Conservation (phyloP, 192 early-diverging fungal species). For the Dispira parvispora region DNA sequence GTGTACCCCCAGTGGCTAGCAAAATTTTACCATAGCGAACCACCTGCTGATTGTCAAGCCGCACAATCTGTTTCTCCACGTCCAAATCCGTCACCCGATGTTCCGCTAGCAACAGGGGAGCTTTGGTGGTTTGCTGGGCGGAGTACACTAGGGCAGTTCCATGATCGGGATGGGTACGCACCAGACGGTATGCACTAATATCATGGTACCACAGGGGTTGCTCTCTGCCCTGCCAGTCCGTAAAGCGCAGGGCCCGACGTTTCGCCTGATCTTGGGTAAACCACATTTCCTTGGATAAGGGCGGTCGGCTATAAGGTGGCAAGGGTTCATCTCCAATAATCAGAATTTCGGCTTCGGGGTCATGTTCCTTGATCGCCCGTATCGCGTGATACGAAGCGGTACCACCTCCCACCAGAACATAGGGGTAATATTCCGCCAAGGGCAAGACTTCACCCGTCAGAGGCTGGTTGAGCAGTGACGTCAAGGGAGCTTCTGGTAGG, state of each 20-base stretch:
- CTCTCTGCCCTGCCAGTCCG: constrained; percentile 40
- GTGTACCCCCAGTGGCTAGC: constrained; percentile 42
- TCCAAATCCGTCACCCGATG: constrained; percentile 29
- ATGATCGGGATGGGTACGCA: constrained; percentile 19
- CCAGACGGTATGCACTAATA: constrained; percentile 13
- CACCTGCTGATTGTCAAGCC: constrained; percentile 26
- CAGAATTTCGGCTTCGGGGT: constrained; percentile 39
- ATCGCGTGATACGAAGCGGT: constrained; percentile 41
- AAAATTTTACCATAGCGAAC: constrained; percentile 37
- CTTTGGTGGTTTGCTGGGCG: constrained; percentile 21
- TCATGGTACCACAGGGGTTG: constrained; percentile 15
- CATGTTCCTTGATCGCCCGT: constrained; percentile 36
- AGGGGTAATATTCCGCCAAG: constrained; percentile 1
- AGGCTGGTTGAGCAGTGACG: neutral
- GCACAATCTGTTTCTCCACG: constrained; percentile 30
- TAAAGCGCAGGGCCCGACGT: constrained; percentile 27
- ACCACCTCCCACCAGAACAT: constrained; percentile 27
- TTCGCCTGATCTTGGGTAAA: constrained; percentile 25
- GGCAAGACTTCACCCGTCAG: neutral
- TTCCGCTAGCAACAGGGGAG: constrained; percentile 25
- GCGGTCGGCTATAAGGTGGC: constrained; percentile 44
- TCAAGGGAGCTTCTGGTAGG: neutral
- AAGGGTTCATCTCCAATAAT: constrained; percentile 36
- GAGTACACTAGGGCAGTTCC: constrained; percentile 24
- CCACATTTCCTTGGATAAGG: constrained; percentile 53